phyloP scores from a whole-genome alignment of 768 basidiomycete genomes.

The Hemileccinum impolitum region DNA sequence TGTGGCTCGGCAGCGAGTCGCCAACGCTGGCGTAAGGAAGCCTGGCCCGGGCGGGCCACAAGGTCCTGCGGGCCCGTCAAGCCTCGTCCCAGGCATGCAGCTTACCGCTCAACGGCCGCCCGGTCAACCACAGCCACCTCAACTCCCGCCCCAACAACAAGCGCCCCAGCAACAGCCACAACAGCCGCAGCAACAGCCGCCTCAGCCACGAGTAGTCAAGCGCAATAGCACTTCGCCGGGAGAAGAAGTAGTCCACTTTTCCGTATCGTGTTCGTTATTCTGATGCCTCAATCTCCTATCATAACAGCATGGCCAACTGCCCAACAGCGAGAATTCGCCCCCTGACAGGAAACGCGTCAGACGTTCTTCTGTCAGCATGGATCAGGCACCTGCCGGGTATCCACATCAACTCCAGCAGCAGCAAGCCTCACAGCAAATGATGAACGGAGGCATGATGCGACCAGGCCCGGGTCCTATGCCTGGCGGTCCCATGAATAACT shows the following conservation, averaged over 20 bases:
- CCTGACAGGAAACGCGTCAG: constrained; percentile 54
- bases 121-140: constrained; percentile 26
- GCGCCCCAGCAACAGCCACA: constrained; percentile 13
- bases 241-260: constrained; percentile 47
- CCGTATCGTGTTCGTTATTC: background rate
- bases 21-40: constrained; percentile 19
- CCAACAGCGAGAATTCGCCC: constrained; percentile 52
- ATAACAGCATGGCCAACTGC: constrained; percentile 43
- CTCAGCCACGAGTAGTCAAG: constrained; percentile 35
- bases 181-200: constrained; percentile 27
- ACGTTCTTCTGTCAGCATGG: constrained; percentile 43
- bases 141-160: constrained; percentile 8
- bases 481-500: constrained; percentile 35
- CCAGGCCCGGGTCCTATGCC: constrained; percentile 29
- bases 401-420: constrained; percentile 34
- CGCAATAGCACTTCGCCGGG: constrained; percentile 61
- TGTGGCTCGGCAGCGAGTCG: constrained; percentile 22
- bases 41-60: constrained; percentile 29
- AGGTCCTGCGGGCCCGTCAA: constrained; percentile 27
- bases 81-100: constrained; percentile 32
- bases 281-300: background rate
- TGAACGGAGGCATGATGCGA: constrained; percentile 41
- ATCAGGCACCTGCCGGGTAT: constrained; percentile 36
- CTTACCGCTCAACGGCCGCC: constrained; percentile 41
- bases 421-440: constrained; percentile 36